Base-by-base conservation (phyloP, 345 rosid genomes). In the Bruguiera gymnorhiza region DNA sequence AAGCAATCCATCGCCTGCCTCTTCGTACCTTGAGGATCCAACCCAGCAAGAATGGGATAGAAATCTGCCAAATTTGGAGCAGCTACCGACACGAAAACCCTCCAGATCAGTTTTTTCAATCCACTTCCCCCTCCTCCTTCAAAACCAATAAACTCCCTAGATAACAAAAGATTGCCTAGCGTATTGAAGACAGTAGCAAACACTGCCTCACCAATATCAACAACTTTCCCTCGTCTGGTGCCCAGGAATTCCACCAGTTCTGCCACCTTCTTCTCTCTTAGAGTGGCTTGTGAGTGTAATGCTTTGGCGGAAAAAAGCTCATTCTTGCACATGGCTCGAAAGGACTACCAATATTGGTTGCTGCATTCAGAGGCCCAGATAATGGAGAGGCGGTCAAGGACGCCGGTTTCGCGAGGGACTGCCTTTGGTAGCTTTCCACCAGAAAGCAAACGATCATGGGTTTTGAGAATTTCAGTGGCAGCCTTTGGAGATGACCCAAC, bases 231-330 rank as follows among this genome's bases (percentile, higher is more conserved):
- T 27, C 62, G 31, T 43, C 32, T 73, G 48, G 48, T 9, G 2
- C 8, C 24, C 57, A 73, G 43, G 50, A 51, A 67, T 20, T 62
- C 63, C 37, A 61, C 27, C 77, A 73, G 36, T 23, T 73, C 77
- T 4, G 3, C n/a, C 31, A 53, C 21, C 29, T 60, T 73, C 66
- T 60, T 61, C 39, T 73, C 76, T 52, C 67, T 60, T 52, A 66
- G 26, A 23, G 2, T 5, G 8, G 60, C 60, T n/a, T 66, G 71
- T 10, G 71, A 66, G 21, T 66, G 32, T 5, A 73, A 59, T 5
- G 76, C 71, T 37, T 32, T 66, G 23, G 62, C 46, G 0, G 76
- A 73, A 32, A 73, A 73, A 34, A 73, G 71, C 67, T 60, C 71
- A 23, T n/a, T 27, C 70, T 60, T 66, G 31, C 76, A 60, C 29